These are phyloP conservation scores for Curvularia lunata DNA, from an alignment of 2,329 filamentous ascomycete species.

Conservation along the genomic window DNA sequence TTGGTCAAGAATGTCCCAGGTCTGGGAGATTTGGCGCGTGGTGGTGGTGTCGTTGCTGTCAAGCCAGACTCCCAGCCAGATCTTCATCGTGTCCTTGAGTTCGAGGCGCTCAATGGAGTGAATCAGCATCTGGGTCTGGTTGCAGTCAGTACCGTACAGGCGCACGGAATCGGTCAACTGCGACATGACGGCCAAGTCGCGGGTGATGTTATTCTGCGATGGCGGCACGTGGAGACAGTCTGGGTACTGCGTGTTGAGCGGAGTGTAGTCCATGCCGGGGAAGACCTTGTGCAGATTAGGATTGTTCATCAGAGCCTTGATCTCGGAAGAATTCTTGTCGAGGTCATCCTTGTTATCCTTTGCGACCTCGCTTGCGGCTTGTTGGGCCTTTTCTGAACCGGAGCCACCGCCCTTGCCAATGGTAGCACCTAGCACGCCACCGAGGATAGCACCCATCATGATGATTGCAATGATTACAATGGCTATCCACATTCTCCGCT, in stretches of 20 bases:
- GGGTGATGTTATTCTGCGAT: constrained; percentile 92
- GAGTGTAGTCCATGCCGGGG: constrained; percentile 93
- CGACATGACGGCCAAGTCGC: constrained; percentile 86
- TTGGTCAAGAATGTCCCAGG: constrained; percentile 79
- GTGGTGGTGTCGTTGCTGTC: constrained; percentile 85
- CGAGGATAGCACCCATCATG: constrained; percentile 73
- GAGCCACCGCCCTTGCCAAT: constrained; percentile 57
- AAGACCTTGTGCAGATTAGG: constrained; percentile 87
- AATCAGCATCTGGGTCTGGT: constrained; percentile 93
- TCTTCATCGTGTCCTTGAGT: constrained; percentile 73
- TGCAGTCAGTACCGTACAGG: constrained; percentile 95
- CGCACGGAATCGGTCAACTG: constrained; percentile 88
- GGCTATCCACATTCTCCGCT: constrained; percentile 72
- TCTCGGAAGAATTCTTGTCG: constrained; percentile 74
- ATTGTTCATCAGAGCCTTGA: constrained; percentile 83
- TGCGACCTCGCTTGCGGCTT: constrained; percentile 52
- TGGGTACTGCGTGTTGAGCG: constrained; percentile 88
- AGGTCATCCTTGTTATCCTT: constrained; percentile 77
- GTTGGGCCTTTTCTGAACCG: constrained; percentile 20
- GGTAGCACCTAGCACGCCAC: constrained; percentile 75
- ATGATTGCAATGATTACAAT: constrained; percentile 68
- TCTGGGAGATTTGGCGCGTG: constrained; percentile 77
- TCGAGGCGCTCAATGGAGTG: constrained; percentile 78
- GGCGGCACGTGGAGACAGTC: constrained; percentile 78
- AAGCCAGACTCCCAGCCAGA: constrained; percentile 96